Evolutionary conservation across 2,329 filamentous ascomycete species (phyloP).

Genomic region (Phoma herbarum): DNA sequence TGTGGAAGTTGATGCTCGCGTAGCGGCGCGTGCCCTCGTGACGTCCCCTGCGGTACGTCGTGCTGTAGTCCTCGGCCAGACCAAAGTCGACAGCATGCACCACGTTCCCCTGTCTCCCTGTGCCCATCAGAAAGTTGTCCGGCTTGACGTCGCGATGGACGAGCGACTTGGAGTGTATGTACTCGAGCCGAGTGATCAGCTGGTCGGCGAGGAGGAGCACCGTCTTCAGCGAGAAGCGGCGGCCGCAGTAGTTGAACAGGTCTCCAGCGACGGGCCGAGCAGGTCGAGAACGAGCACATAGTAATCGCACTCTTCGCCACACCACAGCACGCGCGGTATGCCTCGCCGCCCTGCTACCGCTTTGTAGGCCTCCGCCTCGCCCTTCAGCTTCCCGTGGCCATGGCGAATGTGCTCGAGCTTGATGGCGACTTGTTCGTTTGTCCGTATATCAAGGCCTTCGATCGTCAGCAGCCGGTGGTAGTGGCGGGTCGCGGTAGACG

Average conservation of each 20-base stretch:
- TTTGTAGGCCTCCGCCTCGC: no score
- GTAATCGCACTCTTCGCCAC: constrained; percentile 99
- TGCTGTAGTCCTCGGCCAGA: constrained; percentile 99
- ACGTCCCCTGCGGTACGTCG: no score
- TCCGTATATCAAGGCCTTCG: no score
- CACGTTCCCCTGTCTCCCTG: constrained; percentile 98
- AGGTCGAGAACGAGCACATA: constrained; percentile 99
- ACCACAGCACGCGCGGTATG: constrained; percentile 99
- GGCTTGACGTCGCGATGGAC: constrained; percentile 99
- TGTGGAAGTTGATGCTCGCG: no score
- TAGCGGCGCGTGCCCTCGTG: no score
- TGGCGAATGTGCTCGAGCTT: no score
- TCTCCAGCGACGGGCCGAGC: constrained; percentile 92
- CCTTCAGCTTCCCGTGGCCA: no score
- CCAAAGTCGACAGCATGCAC: constrained; percentile 99
- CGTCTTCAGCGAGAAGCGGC: constrained; percentile 99
- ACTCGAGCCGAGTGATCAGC: constrained; percentile 98
- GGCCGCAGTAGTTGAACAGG: constrained; percentile 99
- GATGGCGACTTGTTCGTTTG: no score
- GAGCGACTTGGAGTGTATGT: constrained; percentile 99
- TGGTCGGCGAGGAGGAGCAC: constrained; percentile 96
- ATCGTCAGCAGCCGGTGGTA: no score
- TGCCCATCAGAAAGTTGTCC: constrained; percentile 99
- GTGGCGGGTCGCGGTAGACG: no score
- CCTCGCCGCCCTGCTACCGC: no score